Base-by-base conservation (phyloP, 2,329 filamentous ascomycete genomes). In the Colletotrichum eleusines region DNA sequence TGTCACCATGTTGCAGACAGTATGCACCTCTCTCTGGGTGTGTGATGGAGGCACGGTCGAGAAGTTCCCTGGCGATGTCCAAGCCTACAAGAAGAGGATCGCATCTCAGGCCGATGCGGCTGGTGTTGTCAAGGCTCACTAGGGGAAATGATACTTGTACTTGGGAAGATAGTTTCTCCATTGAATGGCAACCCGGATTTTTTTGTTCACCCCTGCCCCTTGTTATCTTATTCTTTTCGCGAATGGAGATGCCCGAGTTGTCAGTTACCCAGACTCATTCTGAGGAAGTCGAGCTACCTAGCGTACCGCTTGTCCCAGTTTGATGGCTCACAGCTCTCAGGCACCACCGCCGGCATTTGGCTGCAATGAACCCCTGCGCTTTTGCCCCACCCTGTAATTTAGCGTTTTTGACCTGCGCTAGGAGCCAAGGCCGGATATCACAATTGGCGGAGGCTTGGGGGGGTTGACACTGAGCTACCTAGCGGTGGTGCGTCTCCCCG, bases 21-120 rank as follows among this genome's bases (percentile, higher is more conserved):
- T 99, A 46, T 99, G 96, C 82, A 96, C 87, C 61, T 96, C 91
- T 79, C 84, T 99, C 78, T 99, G 96, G 96, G 95, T 99, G 73
- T 99, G 96, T 78, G 96, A 99, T 80, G 87, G 92, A 70, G 96
- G 96, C 12, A 96, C 92, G 1, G 95, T 99, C 26, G 94, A 97
- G 88, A 95, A 98, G 84, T 99, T 99, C 83, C 90, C 92, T 72
- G 96, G 96, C 42, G 95, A 97, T 76, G 95, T 99, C 63, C 93
- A 97, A 83, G 91, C 93, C 73, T 99, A 99, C 86, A 99, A 99
- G 91, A 97, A 95, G 89, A 91, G 93, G 81, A 98, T 99, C 77
- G 89, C 90, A 23, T 91, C 93, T 18, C 95, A 98, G 83, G 95
- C 95, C 28, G 92, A 97, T 80, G 91, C 91, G 64, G 91, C 92